Base-by-base conservation (phyloP, 768 basidiomycete genomes). In the Flagelloscypha sp. region DNA sequence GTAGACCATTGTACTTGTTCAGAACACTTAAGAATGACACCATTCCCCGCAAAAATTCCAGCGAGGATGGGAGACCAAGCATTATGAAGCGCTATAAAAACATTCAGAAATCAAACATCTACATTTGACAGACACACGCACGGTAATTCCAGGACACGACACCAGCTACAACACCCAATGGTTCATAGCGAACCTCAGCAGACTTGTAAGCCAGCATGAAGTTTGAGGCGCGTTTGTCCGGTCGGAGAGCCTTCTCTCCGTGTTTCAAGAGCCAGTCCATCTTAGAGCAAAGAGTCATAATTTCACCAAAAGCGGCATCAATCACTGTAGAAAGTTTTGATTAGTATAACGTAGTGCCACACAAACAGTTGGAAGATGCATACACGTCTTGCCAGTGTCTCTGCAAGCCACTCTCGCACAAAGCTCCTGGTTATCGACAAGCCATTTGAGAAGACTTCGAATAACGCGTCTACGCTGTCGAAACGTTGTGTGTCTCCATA, bases 81-180 rank as follows among this genome's bases (percentile, higher is more conserved):
- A 52, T 98, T 98, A 57, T 98, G 94, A 38, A 97, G 61, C 22
- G 90, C 89, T 92, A 45, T 11, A n/a, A 31, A 23, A 18, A 17
- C 15, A 33, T n/a, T 7, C 17, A 27, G 8, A n/a, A 21, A 35
- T 43, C 13, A 38, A 30, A 31, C 13, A 30, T 13, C n/a, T 17
- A 11, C 15, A 7, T 19, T 16, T 24, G 12, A 24, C 21, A 35
- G 30, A 37, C 18, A 17, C 27, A 55, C 56, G 21, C 50, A 90
- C 88, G 87, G 54, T 92, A 92, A 48, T 90, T 92, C 88, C 92
- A 97, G 0, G 89, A 93, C 4, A 97, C 90, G 39, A 94, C 82
- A 3, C 79, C 95, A 29, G 85, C 80, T 10, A 95, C 86, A 1
- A 94, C 85, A 17, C 95, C 95, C 15, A 90, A 70, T 13, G 94